These are phyloP conservation scores for Hippophae rhamnoides DNA, from an alignment of 306 rosid genomes.

Conservation along the genomic window DNA sequence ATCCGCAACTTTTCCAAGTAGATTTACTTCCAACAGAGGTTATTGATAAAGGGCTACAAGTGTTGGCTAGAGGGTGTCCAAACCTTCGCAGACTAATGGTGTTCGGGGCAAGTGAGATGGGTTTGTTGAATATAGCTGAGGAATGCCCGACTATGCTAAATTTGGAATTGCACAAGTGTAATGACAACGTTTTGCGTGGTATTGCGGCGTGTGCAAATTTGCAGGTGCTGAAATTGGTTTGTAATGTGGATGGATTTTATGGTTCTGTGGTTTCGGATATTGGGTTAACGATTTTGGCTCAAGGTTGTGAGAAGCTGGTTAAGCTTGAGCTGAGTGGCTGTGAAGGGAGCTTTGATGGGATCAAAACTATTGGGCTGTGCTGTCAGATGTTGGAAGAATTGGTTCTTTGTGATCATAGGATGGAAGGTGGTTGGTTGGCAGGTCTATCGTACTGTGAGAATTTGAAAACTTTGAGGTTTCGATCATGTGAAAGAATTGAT, in stretches of 20 bases:
- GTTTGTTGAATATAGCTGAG: conserved; percentile 61
- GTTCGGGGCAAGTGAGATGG: conserved; percentile 69
- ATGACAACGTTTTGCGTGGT: conserved; percentile 64
- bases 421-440: conserved; percentile 88
- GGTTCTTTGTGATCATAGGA: conserved; percentile 60
- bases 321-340: conserved; percentile 78
- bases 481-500: conserved; percentile 57
- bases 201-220: conserved; percentile 68
- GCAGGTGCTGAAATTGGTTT: conserved; percentile 62
- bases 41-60: conserved; percentile 58
- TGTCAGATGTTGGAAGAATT: conserved; percentile 86
- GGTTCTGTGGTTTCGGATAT: conserved; percentile 58
- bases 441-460: conserved; percentile 66
- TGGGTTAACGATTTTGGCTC: conserved; percentile 78
- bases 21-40: conserved; percentile 54
- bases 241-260: conserved; percentile 44
- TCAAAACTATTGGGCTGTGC: conserved; percentile 79
- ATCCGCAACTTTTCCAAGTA: conserved; percentile 34
- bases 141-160: conserved; percentile 78
- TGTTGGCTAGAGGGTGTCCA: conserved; percentile 64
- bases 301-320: conserved; percentile 73
- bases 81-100: conserved; percentile 58
- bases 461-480: conserved; percentile 65
- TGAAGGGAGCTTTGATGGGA: conserved; percentile 83
- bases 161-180: conserved; percentile 67